Evolutionary conservation across 352 stramenopile species (phyloP).

Genomic region (Globisporangium nunn): DNA sequence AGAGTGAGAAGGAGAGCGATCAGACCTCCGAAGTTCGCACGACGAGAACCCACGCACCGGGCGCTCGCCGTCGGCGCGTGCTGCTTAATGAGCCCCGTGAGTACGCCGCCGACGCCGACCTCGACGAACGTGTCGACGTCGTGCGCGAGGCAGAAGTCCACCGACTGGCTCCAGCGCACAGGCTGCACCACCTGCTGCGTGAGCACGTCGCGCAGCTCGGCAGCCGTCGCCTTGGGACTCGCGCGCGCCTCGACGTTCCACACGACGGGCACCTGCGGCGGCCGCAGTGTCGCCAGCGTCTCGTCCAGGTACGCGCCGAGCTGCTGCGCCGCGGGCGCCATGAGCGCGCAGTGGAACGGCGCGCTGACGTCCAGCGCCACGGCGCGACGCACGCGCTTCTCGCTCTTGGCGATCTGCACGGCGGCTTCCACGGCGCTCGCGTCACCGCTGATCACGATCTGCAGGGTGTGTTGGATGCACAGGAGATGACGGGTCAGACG

Average conservation of each 20-base stretch:
- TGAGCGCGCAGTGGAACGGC: slow-evolving; percentile 79
- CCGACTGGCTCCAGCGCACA: slow-evolving; percentile 74
- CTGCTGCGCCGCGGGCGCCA: slow-evolving; percentile 52
- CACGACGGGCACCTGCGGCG: slow-evolving; percentile 55
- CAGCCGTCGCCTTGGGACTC: slow-evolving; percentile 23
- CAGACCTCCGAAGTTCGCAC: background rate
- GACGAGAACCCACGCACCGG: slow-evolving; percentile 14
- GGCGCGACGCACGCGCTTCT: slow-evolving; percentile 64
- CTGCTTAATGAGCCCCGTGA: slow-evolving; percentile 72
- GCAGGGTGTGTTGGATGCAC: background rate
- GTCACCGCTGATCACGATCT: slow-evolving; percentile 71
- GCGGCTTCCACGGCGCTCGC: slow-evolving; percentile 37
- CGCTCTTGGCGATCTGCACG: slow-evolving; percentile 48
- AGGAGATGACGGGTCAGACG: no score
- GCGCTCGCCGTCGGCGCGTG: slow-evolving; percentile 27
- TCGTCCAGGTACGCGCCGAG: slow-evolving; percentile 31
- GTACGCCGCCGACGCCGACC: slow-evolving; percentile 58
- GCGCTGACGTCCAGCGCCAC: slow-evolving; percentile 74
- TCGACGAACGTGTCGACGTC: slow-evolving; percentile 56
- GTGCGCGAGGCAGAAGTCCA: slow-evolving; percentile 62
- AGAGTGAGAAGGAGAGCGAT: background rate
- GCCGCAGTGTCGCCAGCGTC: slow-evolving; percentile 15
- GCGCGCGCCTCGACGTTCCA: slow-evolving; percentile 71
- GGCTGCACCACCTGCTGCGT: slow-evolving; percentile 54
- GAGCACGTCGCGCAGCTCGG: slow-evolving; percentile 37